These are phyloP conservation scores for Pseudoperonospora humuli DNA, from an alignment of 352 stramenopile genomes.

Conservation along the genomic window DNA sequence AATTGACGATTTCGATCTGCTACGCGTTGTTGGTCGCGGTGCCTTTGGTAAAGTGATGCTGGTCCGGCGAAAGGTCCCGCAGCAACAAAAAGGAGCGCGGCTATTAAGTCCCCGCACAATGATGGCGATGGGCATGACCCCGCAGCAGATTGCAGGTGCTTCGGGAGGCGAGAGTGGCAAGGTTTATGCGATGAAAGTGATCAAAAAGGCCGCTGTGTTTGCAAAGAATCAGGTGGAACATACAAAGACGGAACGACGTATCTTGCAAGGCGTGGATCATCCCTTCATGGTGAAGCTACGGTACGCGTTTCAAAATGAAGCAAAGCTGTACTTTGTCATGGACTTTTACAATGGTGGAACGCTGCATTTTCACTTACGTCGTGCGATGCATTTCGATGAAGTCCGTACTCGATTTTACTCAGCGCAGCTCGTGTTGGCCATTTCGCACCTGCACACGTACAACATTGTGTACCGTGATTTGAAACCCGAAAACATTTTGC, in stretches of 20 bases:
- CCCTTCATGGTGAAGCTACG: slow-evolving; percentile 83
- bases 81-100: slow-evolving; percentile 25
- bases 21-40: slow-evolving; percentile 96
- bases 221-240: slow-evolving; percentile 88
- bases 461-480: slow-evolving; percentile 84
- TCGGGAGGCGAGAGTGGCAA: slow-evolving; percentile 27
- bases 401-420: slow-evolving; percentile 65
- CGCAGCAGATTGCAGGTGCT: slow-evolving; percentile 25
- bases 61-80: slow-evolving; percentile 50
- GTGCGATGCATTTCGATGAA: slow-evolving; percentile 66
- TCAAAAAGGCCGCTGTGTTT: slow-evolving; percentile 86
- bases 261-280: slow-evolving; percentile 81
- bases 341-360: slow-evolving; percentile 86
- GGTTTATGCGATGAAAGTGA: slow-evolving; percentile 90
- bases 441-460: slow-evolving; percentile 79
- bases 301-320: slow-evolving; percentile 79
- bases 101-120: slow-evolving; percentile 30
- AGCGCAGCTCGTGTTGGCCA: slow-evolving; percentile 70
- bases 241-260: slow-evolving; percentile 86
- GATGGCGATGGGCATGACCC: slow-evolving; percentile 33
- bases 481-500: slow-evolving; percentile 82
- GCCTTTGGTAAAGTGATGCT: slow-evolving; percentile 94
- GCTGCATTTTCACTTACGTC: slow-evolving; percentile 73
- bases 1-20: slow-evolving; percentile 94
- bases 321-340: slow-evolving; percentile 87